A percentile compares a stretch with the other conserved stretches of the same genome.
These are phyloP conservation scores for Guadua angustifolia DNA, from an alignment of 176 grass and related monocot species.

Conservation along the genomic window DNA sequence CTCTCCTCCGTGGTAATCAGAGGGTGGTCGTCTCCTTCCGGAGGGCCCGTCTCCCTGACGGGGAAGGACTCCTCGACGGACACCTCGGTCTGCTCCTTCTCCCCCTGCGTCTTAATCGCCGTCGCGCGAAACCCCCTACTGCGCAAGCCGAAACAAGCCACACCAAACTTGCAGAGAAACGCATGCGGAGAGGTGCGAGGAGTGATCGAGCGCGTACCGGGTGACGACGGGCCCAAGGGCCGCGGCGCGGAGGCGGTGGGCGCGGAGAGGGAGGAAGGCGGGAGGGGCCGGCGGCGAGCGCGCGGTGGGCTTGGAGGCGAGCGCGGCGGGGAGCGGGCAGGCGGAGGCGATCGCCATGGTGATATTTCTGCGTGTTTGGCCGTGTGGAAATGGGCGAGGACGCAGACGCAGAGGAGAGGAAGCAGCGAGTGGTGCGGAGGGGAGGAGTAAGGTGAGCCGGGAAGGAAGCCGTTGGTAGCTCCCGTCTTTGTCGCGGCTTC, in stretches of 20 bases:
- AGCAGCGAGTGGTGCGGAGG: too few species aligned
- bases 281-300: neutral
- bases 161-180: neutral
- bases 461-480: neutral
- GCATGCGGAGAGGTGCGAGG: neutral
- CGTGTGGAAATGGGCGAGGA: neutral
- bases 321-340: neutral
- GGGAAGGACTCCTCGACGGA: conserved; percentile 61
- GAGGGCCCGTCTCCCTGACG: conserved; percentile 41
- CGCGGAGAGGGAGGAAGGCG: neutral
- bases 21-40: conserved; percentile 11
- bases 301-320: neutral
- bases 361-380: neutral
- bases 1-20: conserved; percentile 27
- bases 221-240: conserved; percentile 7
- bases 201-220: conserved; percentile 13
- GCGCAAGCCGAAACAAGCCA: neutral
- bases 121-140: conserved; percentile 42
- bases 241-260: neutral
- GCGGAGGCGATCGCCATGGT: conserved; percentile 28
- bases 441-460: too few species aligned
- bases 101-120: conserved; percentile 53
- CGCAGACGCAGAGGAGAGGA: neutral
- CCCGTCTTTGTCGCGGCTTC: conserved; percentile 10
- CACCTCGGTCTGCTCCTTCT: conserved; percentile 58